phyloP scores from a whole-genome alignment of 75 land plant genomes.

The Cunninghamia lanceolata region DNA sequence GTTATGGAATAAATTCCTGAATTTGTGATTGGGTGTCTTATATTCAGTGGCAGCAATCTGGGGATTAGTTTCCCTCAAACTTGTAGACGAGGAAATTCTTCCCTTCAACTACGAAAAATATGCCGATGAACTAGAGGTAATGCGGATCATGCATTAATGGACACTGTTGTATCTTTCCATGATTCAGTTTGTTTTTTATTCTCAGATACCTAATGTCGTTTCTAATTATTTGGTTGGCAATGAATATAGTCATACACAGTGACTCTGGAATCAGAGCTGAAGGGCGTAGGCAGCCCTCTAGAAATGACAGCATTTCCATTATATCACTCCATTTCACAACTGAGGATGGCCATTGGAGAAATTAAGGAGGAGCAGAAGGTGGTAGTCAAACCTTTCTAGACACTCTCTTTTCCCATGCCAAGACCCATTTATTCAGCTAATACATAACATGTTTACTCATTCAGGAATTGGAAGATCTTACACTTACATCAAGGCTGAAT shows the following conservation, averaged over 20 bases:
- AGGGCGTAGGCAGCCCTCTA: not conserved
- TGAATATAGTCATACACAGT: not conserved
- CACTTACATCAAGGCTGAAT: not conserved
- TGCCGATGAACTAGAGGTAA: conserved; percentile 69
- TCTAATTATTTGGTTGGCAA: not conserved
- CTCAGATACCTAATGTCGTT: not conserved
- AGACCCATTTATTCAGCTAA: not conserved
- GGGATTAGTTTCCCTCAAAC: conserved; percentile 71
- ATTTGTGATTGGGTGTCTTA: not conserved
- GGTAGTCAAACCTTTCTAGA: not conserved
- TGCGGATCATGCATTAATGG: not conserved
- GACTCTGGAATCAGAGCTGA: not conserved
- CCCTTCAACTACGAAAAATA: conserved; percentile 74
- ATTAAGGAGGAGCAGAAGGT: not conserved
- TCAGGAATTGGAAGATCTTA: not conserved
- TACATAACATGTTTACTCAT: not conserved
- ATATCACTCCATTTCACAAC: not conserved
- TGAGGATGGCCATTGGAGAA: not conserved
- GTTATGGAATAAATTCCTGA: conserved; percentile 1
- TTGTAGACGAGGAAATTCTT: conserved; percentile 62
- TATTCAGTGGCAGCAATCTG: conserved; percentile 64
- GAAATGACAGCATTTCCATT: not conserved
- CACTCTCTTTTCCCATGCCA: not conserved
- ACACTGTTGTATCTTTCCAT: not conserved
- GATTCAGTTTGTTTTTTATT: not conserved